Conservation (phyloP, 1,139 yeast genomes). For the Yamadazyma siamensis region DNA sequence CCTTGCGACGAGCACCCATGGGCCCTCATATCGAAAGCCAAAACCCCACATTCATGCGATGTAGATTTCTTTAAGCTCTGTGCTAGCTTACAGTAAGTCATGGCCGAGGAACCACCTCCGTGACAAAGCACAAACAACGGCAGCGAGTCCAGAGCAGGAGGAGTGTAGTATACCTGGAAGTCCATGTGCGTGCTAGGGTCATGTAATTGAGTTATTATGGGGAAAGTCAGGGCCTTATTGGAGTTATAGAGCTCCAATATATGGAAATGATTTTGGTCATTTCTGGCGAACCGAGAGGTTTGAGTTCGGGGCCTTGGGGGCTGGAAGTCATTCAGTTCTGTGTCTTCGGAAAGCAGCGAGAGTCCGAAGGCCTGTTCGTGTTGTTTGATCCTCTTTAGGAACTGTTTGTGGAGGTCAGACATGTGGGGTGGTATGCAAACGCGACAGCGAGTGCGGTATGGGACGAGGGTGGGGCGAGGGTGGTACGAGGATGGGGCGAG, state of each 20-base stretch:
- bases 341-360: constrained; percentile 27
- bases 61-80: constrained; percentile 22
- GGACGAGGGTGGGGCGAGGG: no score
- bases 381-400: constrained; percentile 36
- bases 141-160: constrained; percentile 42
- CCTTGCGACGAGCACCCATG: constrained; percentile 53
- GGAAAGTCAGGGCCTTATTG: constrained; percentile 10
- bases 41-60: constrained; percentile 46
- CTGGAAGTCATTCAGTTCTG: constrained; percentile 7
- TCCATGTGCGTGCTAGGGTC: constrained; percentile 6
- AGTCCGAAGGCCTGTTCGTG: constrained; percentile 39
- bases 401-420: constrained; percentile 43
- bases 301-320: background rate
- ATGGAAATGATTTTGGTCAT: constrained; percentile 14
- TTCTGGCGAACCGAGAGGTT: constrained; percentile 3
- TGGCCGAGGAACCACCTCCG: constrained; percentile 91
- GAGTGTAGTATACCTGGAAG: constrained; percentile 57
- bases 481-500: no score
- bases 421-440: constrained; percentile 14
- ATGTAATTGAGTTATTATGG: constrained; percentile 11
- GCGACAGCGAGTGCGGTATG: no score
- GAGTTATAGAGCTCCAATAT: constrained; percentile 19
- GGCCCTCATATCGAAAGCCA: constrained; percentile 78
- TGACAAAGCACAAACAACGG: constrained; percentile 78
- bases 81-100: constrained; percentile 65